These are phyloP conservation scores for Laguncularia racemosa DNA, from an alignment of 345 rosid genomes.

Conservation along the genomic window DNA sequence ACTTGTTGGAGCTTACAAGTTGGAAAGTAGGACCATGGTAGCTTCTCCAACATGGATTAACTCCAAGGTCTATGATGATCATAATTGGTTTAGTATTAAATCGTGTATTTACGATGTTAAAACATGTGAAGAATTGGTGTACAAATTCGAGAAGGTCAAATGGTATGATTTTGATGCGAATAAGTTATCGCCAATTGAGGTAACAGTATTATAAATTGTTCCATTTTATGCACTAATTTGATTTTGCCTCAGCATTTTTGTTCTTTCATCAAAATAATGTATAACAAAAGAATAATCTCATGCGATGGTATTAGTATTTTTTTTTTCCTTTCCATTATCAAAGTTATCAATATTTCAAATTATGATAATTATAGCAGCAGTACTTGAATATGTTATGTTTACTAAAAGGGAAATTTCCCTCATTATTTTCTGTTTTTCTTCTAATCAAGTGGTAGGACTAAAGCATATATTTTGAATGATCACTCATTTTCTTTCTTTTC, in stretches of 20 bases:
- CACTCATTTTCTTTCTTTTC: background rate
- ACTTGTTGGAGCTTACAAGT: slow-evolving; percentile 43
- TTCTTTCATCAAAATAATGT: too few relatives aligned
- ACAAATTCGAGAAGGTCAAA: slow-evolving; percentile 16
- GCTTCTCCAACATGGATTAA: slow-evolving; percentile 58
- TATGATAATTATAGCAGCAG: too few relatives aligned
- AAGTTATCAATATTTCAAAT: too few relatives aligned
- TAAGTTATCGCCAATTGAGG: slow-evolving; percentile 55
- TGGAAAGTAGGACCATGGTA: slow-evolving; percentile 36
- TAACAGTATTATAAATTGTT: slow-evolving; percentile 4
- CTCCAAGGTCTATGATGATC: slow-evolving; percentile 27
- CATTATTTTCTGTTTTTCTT: too few relatives aligned
- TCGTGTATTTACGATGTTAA: slow-evolving; percentile 46
- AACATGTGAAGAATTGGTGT: slow-evolving; percentile 34
- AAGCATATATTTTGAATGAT: background rate
- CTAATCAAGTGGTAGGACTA: too few relatives aligned
- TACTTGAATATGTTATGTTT: too few relatives aligned
- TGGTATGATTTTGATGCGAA: slow-evolving; percentile 27
- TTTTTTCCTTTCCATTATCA: too few relatives aligned
- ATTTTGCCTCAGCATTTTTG: background rate
- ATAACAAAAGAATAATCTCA: too few relatives aligned
- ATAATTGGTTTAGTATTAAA: slow-evolving; percentile 52
- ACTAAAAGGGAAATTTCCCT: too few relatives aligned
- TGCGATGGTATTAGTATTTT: too few relatives aligned
- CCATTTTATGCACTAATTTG: background rate